Base-by-base conservation (phyloP, 495 filamentous ascomycete genomes). In the Penicillium bovifimosum region DNA sequence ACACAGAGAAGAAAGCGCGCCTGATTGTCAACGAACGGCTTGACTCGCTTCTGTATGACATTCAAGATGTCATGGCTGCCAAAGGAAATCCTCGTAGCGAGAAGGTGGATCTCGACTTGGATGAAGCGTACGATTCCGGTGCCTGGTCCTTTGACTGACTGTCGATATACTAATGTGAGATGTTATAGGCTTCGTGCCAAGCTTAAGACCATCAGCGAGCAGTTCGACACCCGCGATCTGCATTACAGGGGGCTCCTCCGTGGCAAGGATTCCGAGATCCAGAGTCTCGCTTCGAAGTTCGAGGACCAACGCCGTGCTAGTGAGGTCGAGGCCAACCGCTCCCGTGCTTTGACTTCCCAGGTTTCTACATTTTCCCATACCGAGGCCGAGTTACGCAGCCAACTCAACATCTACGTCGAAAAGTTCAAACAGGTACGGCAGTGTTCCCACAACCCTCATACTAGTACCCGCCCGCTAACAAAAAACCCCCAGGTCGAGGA, bases 351-450 rank as follows among this genome's bases (percentile, higher is more conserved):
- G 29, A 96, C 88, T 51, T 76, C 83, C 5, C 95, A 98, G 65
- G 95, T 96, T 26, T 87, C 90, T 35, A 96, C 95, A 0, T 97
- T 97, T 67, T 90, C 91, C 10, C 91, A 96, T 68, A 97, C 93
- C 6, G 93, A 98, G 70, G 85, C 85, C 26, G 93, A 98, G 61
- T 77, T 98, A 45, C 77, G 93, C 44, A 95, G 88, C 60, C 93
- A 98, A 65, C 82, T 98, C 57, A 97, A 96, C 68, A 93, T 97
- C 57, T 98, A 98, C 58, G 95, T 97, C 8, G 93, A 98, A 68
- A 98, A 98, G 70, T 98, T 97, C 74, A 97, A 97, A 74, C 93
- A 98, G 87, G 93, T 96, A 83, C 67, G 84, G 65, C 10, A 26
- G 13, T n/a, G 46, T 24, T 48, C 32, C 16, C 18, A 47, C 16